phyloP scores from a whole-genome alignment of 2,329 filamentous ascomycete genomes.

The Eutypella sp. region DNA sequence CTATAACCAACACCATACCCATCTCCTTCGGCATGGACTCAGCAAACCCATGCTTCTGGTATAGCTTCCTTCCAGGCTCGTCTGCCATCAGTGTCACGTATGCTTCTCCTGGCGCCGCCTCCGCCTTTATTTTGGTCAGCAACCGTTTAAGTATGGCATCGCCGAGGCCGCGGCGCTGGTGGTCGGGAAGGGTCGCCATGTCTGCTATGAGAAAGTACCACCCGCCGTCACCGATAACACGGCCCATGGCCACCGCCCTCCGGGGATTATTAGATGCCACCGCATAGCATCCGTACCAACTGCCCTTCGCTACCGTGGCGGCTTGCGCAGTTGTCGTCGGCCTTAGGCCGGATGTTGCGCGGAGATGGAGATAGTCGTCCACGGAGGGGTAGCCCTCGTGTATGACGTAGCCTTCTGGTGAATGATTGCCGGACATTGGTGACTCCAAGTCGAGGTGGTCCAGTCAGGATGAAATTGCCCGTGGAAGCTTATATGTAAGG shows the following conservation, averaged over 20 bases:
- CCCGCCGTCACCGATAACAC: conserved; percentile 45
- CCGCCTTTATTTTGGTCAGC: conserved; percentile 33
- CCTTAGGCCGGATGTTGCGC: conserved; percentile 29
- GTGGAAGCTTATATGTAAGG: neutral
- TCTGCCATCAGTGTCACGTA: conserved; percentile 44
- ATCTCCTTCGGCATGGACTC: conserved; percentile 29
- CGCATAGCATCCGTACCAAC: conserved; percentile 40
- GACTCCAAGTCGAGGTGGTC: too few relatives aligned
- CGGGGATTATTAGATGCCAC: conserved; percentile 17
- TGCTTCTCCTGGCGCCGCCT: conserved; percentile 32
- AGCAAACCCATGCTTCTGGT: conserved; percentile 42
- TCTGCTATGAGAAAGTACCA: conserved; percentile 48
- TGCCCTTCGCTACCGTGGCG: conserved; percentile 27
- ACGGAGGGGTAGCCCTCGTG: conserved; percentile 29
- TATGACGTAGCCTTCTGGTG: conserved; percentile 32
- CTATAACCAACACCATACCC: conserved; percentile 29
- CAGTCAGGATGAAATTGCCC: neutral
- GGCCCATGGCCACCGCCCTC: conserved; percentile 42
- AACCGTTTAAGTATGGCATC: conserved; percentile 39
- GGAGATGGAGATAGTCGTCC: conserved; percentile 33
- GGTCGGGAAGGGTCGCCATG: conserved; percentile 43
- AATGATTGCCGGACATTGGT: conserved; percentile 4
- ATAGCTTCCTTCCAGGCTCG: conserved; percentile 37
- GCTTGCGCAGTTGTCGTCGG: conserved; percentile 33
- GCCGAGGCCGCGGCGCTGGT: conserved; percentile 43